These are phyloP conservation scores for Lithospermum erythrorhizon DNA, from an alignment of 257 asterid species.

Conservation along the genomic window DNA sequence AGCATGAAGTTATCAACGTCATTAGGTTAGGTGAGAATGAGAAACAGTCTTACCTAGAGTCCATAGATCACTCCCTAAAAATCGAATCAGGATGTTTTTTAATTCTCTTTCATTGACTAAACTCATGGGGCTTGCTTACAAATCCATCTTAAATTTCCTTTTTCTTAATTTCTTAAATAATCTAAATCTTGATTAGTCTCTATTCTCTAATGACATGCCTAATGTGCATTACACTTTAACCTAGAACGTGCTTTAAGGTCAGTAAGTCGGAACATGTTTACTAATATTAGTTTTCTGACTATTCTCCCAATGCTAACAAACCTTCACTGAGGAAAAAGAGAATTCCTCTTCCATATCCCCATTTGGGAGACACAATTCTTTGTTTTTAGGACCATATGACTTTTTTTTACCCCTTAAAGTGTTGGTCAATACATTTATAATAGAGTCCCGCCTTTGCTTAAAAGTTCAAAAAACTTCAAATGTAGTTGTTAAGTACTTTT, in stretches of 20 bases:
- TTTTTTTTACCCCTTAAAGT: neutral
- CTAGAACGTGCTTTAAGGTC: neutral
- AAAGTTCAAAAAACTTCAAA: neutral
- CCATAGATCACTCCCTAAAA: neutral
- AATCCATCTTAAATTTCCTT: too few relatives aligned
- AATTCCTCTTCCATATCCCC: neutral
- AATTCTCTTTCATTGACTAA: neutral
- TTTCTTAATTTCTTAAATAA: neutral
- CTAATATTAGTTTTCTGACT: too few relatives aligned
- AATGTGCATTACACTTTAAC: neutral
- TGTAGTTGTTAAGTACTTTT: neutral
- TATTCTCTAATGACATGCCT: neutral
- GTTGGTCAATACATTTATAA: neutral
- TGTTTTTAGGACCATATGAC: neutral
- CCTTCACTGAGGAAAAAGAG: too few relatives aligned
- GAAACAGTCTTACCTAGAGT: too few relatives aligned
- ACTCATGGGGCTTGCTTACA: neutral
- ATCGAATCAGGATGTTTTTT: neutral
- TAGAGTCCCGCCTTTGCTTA: neutral
- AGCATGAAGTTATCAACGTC: too few relatives aligned
- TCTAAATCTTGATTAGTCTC: too few relatives aligned
- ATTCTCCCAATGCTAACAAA: neutral
- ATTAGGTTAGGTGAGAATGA: too few relatives aligned
- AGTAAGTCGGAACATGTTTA: neutral
- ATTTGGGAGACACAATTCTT: neutral